These are phyloP conservation scores for Botrytis cinerea DNA, from an alignment of 2,329 filamentous ascomycete genomes.

Conservation along the genomic window DNA sequence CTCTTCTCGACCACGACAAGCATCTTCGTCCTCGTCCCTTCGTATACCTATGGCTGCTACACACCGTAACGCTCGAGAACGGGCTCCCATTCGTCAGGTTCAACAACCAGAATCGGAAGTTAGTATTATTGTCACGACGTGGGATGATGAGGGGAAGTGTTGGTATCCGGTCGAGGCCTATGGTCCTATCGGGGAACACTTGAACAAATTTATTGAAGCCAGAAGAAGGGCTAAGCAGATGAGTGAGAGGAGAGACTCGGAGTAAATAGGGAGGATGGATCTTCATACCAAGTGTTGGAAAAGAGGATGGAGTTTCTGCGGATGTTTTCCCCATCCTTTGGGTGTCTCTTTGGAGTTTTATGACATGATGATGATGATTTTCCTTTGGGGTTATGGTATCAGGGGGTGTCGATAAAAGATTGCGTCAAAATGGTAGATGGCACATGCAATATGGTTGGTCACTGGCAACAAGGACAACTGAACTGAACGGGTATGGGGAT, in stretches of 20 bases:
- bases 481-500: slow-evolving; percentile 5
- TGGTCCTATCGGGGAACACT: slow-evolving; percentile 23
- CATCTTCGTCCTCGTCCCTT: slow-evolving; percentile 19
- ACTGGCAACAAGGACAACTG: slow-evolving; percentile 16
- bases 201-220: slow-evolving; percentile 25
- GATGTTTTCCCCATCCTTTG: neutral
- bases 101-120: slow-evolving; percentile 25
- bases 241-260: slow-evolving; percentile 14
- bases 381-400: neutral
- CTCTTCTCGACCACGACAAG: slow-evolving; percentile 17
- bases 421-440: slow-evolving; percentile 19
- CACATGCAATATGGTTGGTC: slow-evolving; percentile 9
- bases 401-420: slow-evolving; percentile 2
- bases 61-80: slow-evolving; percentile 19
- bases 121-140: slow-evolving; percentile 27
- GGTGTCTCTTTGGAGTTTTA: slow-evolving; percentile 5
- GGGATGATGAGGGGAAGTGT: slow-evolving; percentile 26
- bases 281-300: slow-evolving; percentile 22
- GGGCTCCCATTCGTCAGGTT: slow-evolving; percentile 17
- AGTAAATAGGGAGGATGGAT: neutral
- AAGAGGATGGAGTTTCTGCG: slow-evolving; percentile 19
- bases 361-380: slow-evolving; percentile 16
- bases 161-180: slow-evolving; percentile 26
- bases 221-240: slow-evolving; percentile 20
- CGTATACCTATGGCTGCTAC: slow-evolving; percentile 8